These are phyloP conservation scores for Senna siamea DNA, from an alignment of 306 rosid species.

Conservation along the genomic window DNA sequence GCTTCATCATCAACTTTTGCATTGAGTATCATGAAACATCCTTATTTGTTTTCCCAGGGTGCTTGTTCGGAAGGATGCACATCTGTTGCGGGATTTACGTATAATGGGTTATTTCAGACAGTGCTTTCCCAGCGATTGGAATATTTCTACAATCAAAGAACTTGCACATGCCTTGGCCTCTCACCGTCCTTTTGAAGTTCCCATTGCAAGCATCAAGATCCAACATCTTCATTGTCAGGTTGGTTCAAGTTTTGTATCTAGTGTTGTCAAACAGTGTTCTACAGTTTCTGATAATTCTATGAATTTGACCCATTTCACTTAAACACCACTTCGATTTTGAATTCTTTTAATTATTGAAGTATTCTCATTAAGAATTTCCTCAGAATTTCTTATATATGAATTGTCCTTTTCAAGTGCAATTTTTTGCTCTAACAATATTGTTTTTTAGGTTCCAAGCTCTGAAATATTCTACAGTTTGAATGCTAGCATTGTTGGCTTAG, in stretches of 20 bases:
- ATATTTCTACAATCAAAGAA: constrained; percentile 77
- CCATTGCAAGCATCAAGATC: constrained; percentile 75
- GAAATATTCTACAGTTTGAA: constrained; percentile 76
- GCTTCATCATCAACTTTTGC: constrained; percentile 4
- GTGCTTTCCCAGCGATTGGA: constrained; percentile 64
- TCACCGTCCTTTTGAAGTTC: constrained; percentile 88
- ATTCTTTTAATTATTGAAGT: neutral
- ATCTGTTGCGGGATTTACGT: constrained; percentile 66
- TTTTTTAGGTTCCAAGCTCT: constrained; percentile 72
- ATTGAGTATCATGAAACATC: constrained; percentile 13
- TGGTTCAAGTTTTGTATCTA: constrained; percentile 38
- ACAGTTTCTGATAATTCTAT: constrained; percentile 11
- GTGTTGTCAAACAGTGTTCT: constrained; percentile 1
- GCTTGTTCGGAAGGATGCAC: constrained; percentile 75
- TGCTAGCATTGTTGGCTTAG: constrained; percentile 86
- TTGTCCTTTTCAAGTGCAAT: constrained; percentile 2
- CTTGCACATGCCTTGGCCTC: constrained; percentile 87
- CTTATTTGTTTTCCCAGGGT: constrained; percentile 50
- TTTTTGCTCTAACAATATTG: constrained; percentile 21
- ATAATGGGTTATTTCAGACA: constrained; percentile 89
- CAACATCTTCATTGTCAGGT: constrained; percentile 83
- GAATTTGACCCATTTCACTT: constrained; percentile 30
- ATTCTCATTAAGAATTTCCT: constrained; percentile 7
- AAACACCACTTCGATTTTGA: constrained; percentile 17
- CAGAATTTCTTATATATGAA: neutral